These are phyloP conservation scores for Elasticomyces elasticus DNA, from an alignment of 495 filamentous ascomycete species.

Conservation along the genomic window DNA sequence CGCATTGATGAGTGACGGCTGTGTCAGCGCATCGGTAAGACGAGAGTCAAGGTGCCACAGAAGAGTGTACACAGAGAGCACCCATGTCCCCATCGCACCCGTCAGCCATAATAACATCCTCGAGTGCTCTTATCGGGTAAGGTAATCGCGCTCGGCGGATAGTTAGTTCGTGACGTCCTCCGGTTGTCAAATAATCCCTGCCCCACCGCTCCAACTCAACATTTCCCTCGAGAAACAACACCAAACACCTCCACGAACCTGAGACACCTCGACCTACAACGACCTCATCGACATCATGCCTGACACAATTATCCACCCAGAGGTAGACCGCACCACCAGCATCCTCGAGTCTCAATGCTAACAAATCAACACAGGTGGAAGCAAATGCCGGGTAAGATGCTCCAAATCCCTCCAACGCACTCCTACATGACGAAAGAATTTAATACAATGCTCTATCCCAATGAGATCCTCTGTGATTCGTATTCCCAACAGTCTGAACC, in stretches of 20 bases:
- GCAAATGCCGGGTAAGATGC: slow-evolving; percentile 55
- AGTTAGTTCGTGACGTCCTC: too few relatives aligned
- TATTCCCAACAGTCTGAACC: slow-evolving; percentile 3
- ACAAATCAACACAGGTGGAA: slow-evolving; percentile 44
- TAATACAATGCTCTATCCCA: background rate
- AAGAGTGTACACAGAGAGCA: too few relatives aligned
- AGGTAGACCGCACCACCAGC: slow-evolving; percentile 41
- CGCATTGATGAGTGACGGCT: background rate
- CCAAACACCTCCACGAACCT: background rate
- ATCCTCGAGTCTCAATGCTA: background rate
- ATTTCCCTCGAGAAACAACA: background rate
- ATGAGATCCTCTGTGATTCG: background rate
- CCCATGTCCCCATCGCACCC: too few relatives aligned
- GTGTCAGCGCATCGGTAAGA: background rate
- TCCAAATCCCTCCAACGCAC: too few relatives aligned
- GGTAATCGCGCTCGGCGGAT: too few relatives aligned
- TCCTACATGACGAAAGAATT: background rate
- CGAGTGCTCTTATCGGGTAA: background rate
- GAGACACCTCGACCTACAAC: background rate
- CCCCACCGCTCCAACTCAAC: background rate
- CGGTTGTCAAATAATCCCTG: background rate
- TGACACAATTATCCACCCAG: slow-evolving; percentile 16
- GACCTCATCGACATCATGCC: background rate
- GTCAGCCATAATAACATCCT: too few relatives aligned
- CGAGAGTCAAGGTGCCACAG: background rate